Percentiles rank a stretch among this genome's conserved stretches.
These are phyloP conservation scores for Leishmania braziliensis DNA, from an alignment of 208 protist species.

Conservation along the genomic window DNA sequence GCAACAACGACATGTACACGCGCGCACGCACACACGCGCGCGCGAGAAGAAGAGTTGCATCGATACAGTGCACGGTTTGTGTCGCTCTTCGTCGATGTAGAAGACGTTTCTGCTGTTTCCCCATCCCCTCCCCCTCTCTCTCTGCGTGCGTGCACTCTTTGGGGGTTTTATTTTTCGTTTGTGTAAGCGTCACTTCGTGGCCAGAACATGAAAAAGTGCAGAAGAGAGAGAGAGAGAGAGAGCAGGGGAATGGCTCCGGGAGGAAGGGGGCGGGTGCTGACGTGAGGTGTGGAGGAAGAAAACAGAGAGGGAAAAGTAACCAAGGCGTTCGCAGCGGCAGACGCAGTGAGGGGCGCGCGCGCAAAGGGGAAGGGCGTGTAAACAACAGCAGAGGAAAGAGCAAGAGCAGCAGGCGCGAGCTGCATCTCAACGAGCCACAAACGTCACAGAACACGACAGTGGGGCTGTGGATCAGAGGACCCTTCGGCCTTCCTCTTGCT, in stretches of 20 bases:
- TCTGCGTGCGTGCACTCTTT: not conserved
- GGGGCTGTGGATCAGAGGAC: not conserved
- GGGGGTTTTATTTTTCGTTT: not conserved
- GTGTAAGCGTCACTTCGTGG: not conserved
- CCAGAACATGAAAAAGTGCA: not conserved
- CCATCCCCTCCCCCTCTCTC: not conserved
- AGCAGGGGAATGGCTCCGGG: not conserved
- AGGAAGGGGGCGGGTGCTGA: not conserved
- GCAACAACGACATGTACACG: not conserved
- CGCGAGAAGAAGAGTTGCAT: too few relatives aligned
- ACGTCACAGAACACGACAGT: not conserved
- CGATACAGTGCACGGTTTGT: not conserved
- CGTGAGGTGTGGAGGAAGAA: not conserved
- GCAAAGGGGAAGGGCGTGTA: not conserved
- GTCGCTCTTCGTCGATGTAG: not conserved
- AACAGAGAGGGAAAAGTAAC: not conserved
- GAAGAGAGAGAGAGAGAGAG: not conserved
- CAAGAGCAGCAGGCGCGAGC: not conserved
- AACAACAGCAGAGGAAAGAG: not conserved
- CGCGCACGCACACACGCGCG: not conserved
- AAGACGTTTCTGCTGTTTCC: not conserved
- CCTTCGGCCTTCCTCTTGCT: not conserved
- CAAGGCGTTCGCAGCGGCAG: not conserved
- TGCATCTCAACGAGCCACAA: not conserved
- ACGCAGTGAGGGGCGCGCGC: not conserved